Percentiles rank a stretch among this genome's conserved stretches.
Evolutionary conservation across 176 grass and related monocot genomes (phyloP).

Genomic region (Melocanna baccifera): DNA sequence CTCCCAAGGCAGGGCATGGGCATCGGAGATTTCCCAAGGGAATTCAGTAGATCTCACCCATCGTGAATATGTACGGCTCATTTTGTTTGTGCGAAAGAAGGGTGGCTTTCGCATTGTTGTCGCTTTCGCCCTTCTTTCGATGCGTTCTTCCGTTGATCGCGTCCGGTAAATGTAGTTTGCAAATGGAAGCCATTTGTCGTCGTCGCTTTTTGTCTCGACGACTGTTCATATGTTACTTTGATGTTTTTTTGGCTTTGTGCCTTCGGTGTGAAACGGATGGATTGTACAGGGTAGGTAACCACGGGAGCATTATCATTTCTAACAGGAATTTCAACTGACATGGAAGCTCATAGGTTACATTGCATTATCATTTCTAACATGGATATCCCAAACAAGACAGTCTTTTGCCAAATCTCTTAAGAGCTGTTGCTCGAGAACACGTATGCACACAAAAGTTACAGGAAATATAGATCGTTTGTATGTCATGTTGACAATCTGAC

Average conservation of each 20-base stretch:
- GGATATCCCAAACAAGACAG: not conserved
- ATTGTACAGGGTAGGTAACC: constrained; percentile 15
- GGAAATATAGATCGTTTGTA: not conserved
- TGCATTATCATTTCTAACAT: not conserved
- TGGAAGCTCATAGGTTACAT: not conserved
- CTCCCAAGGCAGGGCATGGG: constrained; percentile 32
- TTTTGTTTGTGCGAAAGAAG: constrained; percentile 9
- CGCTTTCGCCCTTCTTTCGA: not conserved
- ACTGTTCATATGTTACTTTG: not conserved
- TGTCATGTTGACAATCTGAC: not conserved
- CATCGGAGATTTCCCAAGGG: constrained; percentile 53
- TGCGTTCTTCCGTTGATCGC: not conserved
- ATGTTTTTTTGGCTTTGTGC: not conserved
- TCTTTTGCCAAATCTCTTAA: not conserved
- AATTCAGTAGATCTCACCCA: constrained; percentile 1
- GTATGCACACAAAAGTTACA: not conserved
- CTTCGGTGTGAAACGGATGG: not conserved
- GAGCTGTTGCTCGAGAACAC: not conserved
- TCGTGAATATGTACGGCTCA: not conserved
- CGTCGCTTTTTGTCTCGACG: not conserved
- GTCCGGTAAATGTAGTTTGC: not conserved
- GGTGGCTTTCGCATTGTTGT: constrained; percentile 23
- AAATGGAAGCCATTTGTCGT: not conserved
- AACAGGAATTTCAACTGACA: not conserved
- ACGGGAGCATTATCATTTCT: constrained; percentile 4